Conservation (phyloP, 768 basidiomycete species). For the Holtermannia corniformis region DNA sequence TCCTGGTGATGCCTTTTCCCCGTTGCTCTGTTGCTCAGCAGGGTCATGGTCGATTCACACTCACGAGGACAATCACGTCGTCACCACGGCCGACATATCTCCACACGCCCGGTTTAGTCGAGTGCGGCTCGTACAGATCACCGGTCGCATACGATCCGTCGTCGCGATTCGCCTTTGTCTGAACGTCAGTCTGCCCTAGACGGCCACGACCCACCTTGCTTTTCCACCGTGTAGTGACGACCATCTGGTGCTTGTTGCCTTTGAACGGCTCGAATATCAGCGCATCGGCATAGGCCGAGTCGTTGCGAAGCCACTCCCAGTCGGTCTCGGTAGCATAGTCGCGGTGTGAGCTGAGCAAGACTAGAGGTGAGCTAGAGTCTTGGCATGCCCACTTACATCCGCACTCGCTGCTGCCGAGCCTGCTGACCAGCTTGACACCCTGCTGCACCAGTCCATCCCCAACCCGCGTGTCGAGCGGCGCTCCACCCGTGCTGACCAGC, state of each 20-base stretch:
- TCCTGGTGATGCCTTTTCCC: slow-evolving; percentile 53
- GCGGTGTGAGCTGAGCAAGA: slow-evolving; percentile 45
- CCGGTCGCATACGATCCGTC: slow-evolving; percentile 52
- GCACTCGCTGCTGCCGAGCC: slow-evolving; percentile 47
- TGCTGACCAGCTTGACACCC: slow-evolving; percentile 48
- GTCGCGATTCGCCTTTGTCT: slow-evolving; percentile 45
- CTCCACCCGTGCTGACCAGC: slow-evolving; percentile 49
- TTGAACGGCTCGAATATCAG: slow-evolving; percentile 20
- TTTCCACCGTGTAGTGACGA: slow-evolving; percentile 48
- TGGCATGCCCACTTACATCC: no score
- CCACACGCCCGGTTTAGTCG: slow-evolving; percentile 43
- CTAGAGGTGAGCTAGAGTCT: no score
- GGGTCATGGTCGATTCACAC: background rate
- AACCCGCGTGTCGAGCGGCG: slow-evolving; percentile 48
- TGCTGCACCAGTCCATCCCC: slow-evolving; percentile 47
- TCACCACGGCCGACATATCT: slow-evolving; percentile 50
- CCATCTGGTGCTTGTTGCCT: slow-evolving; percentile 46
- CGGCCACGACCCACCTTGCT: slow-evolving; percentile 43
- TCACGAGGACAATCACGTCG: slow-evolving; percentile 47
- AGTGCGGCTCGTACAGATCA: slow-evolving; percentile 50
- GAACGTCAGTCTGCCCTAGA: background rate
- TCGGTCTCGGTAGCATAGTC: slow-evolving; percentile 48
- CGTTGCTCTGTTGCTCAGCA: slow-evolving; percentile 34
- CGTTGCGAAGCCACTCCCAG: slow-evolving; percentile 50
- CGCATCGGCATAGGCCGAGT: slow-evolving; percentile 26